Evolutionary conservation across 1,284 basidiomycete species (phyloP), one percentile per base, ranked within the genome.

Genomic region (Cystobasidium slooffiae): DNA sequence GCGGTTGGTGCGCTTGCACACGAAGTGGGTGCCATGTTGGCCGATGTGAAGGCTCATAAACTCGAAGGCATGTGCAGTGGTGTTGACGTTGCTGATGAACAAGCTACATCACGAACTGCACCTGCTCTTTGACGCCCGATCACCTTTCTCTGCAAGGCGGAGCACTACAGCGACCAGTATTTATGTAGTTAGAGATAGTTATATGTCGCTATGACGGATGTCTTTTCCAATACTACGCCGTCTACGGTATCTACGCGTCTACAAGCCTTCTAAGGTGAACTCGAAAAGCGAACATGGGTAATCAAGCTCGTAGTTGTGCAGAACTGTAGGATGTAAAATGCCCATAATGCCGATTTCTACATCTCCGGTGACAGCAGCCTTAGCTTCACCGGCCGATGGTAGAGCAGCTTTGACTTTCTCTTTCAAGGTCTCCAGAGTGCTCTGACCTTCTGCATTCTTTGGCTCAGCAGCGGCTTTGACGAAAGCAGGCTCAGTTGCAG

Each of bases 261-360:
- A 73, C 49, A 73, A 53, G 14, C 55, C 53, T 83, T 97, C 93
- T 63, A 99, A 85, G 63, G 90, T 91, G 82, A 99, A 93, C 86
- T 99, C 97, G 75, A 99, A 85, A 10, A 90, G 90, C 18, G 94
- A 97, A 83, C 94, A 97, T n/a, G 96, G 97, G 84, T 92, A 95
- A 59, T 88, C 88, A 78, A 99, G 90, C 82, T 97, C 94, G 83
- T 95, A 97, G 80, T 92, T 93, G 79, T 89, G 88, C 73, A 97
- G 85, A n/a, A 97, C 95, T 14, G 85, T 87, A 3, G 95, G 94
- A 82, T 97, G 94, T 75, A 97, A 84, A 78, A 97, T 91, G 39
- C 94, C 94, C 72, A 97, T 84, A 46, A 86, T 87, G 52, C 94
- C 94, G 79, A 97, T 91, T 75, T 87, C 85, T 68, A 88, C 82